phyloP scores from a whole-genome alignment of 306 rosid genomes.

The Acacia melanoxylon region DNA sequence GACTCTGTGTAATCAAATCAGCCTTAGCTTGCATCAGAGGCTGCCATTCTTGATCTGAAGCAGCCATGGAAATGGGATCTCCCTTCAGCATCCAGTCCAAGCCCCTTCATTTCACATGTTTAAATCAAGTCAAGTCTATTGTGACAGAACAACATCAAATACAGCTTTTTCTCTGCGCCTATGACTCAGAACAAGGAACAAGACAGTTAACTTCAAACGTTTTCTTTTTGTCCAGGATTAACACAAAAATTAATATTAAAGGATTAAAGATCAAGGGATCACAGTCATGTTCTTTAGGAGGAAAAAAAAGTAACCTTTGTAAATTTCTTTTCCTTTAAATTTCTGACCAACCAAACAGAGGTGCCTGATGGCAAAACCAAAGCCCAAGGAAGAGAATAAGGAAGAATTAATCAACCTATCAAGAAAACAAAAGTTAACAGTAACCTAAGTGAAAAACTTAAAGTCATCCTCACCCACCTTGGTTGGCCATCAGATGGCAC shows the following conservation, averaged over 20 bases:
- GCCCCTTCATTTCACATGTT: conserved; percentile 41
- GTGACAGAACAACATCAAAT: neutral
- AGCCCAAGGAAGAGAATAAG: neutral
- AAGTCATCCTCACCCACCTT: conserved; percentile 64
- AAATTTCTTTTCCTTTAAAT: neutral
- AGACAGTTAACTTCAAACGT: neutral
- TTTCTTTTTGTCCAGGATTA: neutral
- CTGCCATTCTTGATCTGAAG: conserved; percentile 55
- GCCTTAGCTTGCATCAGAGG: conserved; percentile 51
- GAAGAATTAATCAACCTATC: neutral
- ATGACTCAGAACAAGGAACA: neutral
- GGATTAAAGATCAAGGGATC: neutral
- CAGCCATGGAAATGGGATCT: conserved; percentile 47
- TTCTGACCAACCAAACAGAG: conserved; percentile 4
- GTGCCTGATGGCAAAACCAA: neutral
- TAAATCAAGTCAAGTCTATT: neutral
- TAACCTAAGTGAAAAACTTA: neutral
- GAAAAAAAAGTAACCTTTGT: neutral
- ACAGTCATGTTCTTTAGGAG: neutral
- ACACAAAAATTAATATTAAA: neutral
- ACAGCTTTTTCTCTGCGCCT: neutral
- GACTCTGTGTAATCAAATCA: conserved; percentile 41
- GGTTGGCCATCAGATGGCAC: conserved; percentile 40
- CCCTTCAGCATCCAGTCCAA: conserved; percentile 68
- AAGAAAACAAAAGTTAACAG: neutral